These are phyloP conservation scores for Spathaspora hagerdaliae DNA, from an alignment of 805 yeast species.

Conservation along the genomic window DNA sequence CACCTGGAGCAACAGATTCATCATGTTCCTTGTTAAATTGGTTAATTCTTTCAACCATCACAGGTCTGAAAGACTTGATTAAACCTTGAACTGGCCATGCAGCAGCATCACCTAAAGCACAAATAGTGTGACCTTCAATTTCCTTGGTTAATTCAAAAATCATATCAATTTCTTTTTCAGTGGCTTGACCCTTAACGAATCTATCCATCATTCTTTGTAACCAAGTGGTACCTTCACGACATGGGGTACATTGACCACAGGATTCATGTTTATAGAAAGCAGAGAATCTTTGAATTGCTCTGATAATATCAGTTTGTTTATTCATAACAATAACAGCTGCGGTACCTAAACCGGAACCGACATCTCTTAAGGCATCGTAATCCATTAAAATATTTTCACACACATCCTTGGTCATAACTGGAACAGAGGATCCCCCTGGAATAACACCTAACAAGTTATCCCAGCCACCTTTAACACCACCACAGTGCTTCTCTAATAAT, in stretches of 20 bases:
- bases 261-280: conserved; percentile 89
- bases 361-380: conserved; percentile 80
- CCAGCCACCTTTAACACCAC: conserved; percentile 91
- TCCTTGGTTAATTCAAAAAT: conserved; percentile 80
- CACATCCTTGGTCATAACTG: conserved; percentile 64
- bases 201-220: conserved; percentile 80
- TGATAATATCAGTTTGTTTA: conserved; percentile 77
- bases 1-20: conserved; percentile 58
- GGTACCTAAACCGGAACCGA: conserved; percentile 84
- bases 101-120: conserved; percentile 91
- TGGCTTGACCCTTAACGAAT: conserved; percentile 74
- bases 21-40: conserved; percentile 51
- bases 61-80: conserved; percentile 79
- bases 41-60: conserved; percentile 70
- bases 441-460: conserved; percentile 82
- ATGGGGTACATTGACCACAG: conserved; percentile 93
- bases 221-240: conserved; percentile 93
- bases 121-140: conserved; percentile 87
- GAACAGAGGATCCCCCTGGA: conserved; percentile 90
- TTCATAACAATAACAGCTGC: conserved; percentile 93
- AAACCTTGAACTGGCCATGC: conserved; percentile 93
- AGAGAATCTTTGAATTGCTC: conserved; percentile 82
- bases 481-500: conserved; percentile 83
- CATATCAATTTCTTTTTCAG: conserved; percentile 77
- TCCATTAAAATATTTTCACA: conserved; percentile 79